A percentile compares a stretch with the other conserved stretches of the same genome.
Conservation (phyloP, 768 basidiomycete species). For the Mycena albidolilacea region DNA sequence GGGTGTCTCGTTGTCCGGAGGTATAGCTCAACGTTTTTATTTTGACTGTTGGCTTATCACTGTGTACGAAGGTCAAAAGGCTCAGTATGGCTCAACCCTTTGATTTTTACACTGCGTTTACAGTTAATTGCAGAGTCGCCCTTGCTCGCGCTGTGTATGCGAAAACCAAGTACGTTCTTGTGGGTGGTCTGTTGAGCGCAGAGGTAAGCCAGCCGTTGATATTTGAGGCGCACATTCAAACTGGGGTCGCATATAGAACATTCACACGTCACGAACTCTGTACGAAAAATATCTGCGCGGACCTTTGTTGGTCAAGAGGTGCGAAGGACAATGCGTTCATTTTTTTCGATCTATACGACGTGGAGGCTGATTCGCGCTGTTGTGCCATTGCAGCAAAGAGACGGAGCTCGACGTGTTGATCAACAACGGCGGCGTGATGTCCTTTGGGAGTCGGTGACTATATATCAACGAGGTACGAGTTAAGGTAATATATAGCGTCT, state of each 20-base stretch:
- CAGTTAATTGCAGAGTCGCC: constrained; percentile 67
- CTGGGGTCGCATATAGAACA: constrained; percentile 61
- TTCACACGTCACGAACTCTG: constrained; percentile 75
- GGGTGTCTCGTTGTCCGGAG: constrained; percentile 80
- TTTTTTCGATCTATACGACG: too few relatives aligned
- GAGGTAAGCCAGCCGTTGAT: not conserved
- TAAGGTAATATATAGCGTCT: too few relatives aligned
- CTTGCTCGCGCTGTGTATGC: constrained; percentile 89
- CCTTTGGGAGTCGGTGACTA: too few relatives aligned
- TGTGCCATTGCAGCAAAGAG: too few relatives aligned
- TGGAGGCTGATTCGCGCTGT: too few relatives aligned
- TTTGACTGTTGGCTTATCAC: not conserved
- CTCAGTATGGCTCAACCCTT: constrained; percentile 59
- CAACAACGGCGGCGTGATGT: too few relatives aligned
- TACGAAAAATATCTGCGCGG: constrained; percentile 78
- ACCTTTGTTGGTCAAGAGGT: constrained; percentile 72
- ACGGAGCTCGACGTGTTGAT: too few relatives aligned
- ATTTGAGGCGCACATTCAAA: not conserved
- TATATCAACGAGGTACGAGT: too few relatives aligned
- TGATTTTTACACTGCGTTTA: not conserved
- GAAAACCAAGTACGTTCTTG: constrained; percentile 74
- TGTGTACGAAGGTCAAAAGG: constrained; percentile 71
- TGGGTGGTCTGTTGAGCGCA: constrained; percentile 88
- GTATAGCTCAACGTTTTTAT: not conserved
- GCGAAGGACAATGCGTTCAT: too few relatives aligned